These are phyloP conservation scores for Ceratocystis huliohia DNA, from an alignment of 2,329 filamentous ascomycete genomes.

Conservation along the genomic window DNA sequence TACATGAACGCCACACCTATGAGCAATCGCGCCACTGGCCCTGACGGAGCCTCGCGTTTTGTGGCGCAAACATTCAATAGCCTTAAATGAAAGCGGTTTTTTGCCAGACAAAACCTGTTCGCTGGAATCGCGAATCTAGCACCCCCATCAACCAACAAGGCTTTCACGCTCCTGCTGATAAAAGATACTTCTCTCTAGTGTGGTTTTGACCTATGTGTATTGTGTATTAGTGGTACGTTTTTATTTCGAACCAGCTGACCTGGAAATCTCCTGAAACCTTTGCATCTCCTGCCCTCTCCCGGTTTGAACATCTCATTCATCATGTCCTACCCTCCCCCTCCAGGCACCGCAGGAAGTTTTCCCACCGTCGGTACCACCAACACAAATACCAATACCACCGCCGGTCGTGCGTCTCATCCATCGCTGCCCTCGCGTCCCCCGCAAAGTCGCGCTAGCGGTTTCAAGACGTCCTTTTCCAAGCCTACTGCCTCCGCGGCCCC, in stretches of 20 bases:
- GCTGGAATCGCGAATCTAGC: no score
- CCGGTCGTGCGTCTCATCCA: slow-evolving; percentile 31
- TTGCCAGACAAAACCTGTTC: not conserved
- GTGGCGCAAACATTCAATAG: slow-evolving; percentile 3
- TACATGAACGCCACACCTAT: not conserved
- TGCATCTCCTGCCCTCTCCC: not conserved
- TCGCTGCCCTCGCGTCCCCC: slow-evolving; percentile 72
- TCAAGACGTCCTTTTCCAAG: slow-evolving; percentile 39
- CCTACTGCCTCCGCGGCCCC: slow-evolving; percentile 28
- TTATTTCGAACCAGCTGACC: not conserved
- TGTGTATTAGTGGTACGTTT: slow-evolving; percentile 2
- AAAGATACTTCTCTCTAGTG: no score
- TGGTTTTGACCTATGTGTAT: not conserved
- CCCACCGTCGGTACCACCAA: slow-evolving; percentile 25
- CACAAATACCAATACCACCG: slow-evolving; percentile 15
- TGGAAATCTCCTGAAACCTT: not conserved
- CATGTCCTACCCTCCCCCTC: slow-evolving; percentile 80
- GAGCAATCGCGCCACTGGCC: not conserved
- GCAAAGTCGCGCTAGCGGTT: slow-evolving; percentile 37
- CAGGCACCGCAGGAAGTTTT: slow-evolving; percentile 49
- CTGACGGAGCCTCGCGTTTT: not conserved
- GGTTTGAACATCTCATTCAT: slow-evolving; percentile 40
- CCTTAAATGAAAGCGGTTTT: not conserved
- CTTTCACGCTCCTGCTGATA: no score
- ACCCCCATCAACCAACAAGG: no score